Base-by-base conservation (phyloP, 768 basidiomycete genomes). In the Agrocybe chaxingu region DNA sequence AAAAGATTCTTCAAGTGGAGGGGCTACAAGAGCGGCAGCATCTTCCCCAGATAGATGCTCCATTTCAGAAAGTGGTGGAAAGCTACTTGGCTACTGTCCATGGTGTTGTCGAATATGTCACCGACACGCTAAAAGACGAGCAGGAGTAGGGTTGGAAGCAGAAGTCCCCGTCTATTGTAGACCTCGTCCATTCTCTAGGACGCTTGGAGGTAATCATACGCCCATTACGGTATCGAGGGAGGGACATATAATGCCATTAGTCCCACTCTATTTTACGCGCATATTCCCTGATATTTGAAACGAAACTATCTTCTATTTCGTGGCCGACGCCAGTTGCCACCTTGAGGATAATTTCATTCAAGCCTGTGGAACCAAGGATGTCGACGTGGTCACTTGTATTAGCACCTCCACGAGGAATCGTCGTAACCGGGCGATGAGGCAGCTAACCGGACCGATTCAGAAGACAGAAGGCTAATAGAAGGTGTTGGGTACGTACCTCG, bases 311-410 rank as follows among this genome's bases (percentile, higher is more conserved):
- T 53, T 78, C 62, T 30, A 94, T 71, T 60, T 91, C 84, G 51
- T 89, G 67, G 2, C 85, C 89, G 10, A 75, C 80, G 0, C 96
- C 96, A 4, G 92, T 87, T 30, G 87, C 95, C 6, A 97, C 87
- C 66, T 92, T 87, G 30, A 97, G 66, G 50, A 98, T 80, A n/a
- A 97, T 83, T 64, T 93, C 89, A 66, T 96, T 98, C 51, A 98
- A 62, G 9, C 79, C 77, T 0, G 82, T 87, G 8, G 90, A 86
- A 6, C 95, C 83, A 19, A 85, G 74, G 47, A 92, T 81, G 66
- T 92, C 95, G 32, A 98, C 84, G 61, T 97, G 92, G 64, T 96
- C 92, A 42, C 88, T 84, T 1, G 95, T 96, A 53, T 87, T 89
- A 2, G 94, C 90, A 1, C 95, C 97, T 36, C 97, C 96, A 29